phyloP scores from a whole-genome alignment of 116 monocot species.

The Trichopus zeylanicus region DNA sequence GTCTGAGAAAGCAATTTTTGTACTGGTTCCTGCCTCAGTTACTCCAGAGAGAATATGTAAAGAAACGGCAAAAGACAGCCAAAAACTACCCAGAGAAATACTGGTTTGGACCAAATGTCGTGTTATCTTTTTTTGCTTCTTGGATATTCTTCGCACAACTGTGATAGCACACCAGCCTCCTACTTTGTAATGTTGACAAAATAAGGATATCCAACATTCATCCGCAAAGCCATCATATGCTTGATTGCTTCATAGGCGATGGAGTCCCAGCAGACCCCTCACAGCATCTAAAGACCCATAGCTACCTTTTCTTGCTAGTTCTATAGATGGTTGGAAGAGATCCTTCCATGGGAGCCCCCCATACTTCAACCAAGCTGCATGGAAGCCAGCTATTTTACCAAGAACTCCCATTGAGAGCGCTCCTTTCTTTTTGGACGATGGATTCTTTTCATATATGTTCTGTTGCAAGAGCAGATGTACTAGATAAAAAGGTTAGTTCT shows the following conservation, averaged over 20 bases:
- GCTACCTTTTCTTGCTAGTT: constrained; percentile 65
- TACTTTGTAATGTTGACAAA: constrained; percentile 49
- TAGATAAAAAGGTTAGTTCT: too few species aligned
- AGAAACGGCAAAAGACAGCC: not conserved
- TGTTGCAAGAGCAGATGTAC: constrained; percentile 10
- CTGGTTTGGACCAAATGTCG: constrained; percentile 74
- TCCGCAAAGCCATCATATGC: constrained; percentile 78
- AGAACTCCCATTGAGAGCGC: constrained; percentile 75
- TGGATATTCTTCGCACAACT: constrained; percentile 46
- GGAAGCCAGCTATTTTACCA: constrained; percentile 79
- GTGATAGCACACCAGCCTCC: constrained; percentile 62
- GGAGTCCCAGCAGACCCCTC: constrained; percentile 58
- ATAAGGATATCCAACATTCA: constrained; percentile 88
- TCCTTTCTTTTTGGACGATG: constrained; percentile 38
- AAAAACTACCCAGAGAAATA: constrained; percentile 54
- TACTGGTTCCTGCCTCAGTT: too few species aligned
- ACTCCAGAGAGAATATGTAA: too few species aligned
- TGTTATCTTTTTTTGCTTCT: constrained; percentile 60
- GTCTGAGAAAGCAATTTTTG: constrained; percentile 40
- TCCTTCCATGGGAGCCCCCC: constrained; percentile 70
- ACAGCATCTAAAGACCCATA: constrained; percentile 46
- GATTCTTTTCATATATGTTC: constrained; percentile 67
- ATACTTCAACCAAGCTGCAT: constrained; percentile 68
- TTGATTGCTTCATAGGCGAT: constrained; percentile 78
- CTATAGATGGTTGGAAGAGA: constrained; percentile 72